Conservation (phyloP, 1,284 basidiomycete species). For the Cryptococcus sp. region DNA sequence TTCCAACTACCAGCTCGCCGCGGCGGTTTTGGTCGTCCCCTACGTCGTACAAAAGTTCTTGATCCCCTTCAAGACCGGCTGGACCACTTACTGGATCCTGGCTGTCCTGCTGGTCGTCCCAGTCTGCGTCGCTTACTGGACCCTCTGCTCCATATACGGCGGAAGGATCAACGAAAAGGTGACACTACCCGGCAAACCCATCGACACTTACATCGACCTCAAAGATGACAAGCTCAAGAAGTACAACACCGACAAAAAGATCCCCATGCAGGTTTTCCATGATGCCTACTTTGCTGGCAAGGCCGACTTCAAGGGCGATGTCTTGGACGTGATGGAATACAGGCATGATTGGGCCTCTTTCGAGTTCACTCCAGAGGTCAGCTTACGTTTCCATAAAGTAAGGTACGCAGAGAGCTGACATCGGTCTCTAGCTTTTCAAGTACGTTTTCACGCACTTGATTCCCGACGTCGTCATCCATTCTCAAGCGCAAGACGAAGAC, state of each 20-base stretch:
- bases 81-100: constrained; percentile 72
- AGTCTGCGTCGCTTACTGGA: constrained; percentile 86
- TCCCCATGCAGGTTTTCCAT: constrained; percentile 96
- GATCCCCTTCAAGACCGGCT: constrained; percentile 67
- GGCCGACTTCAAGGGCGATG: constrained; percentile 95
- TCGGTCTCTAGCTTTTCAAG: constrained; percentile 72
- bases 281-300: constrained; percentile 98
- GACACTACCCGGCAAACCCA: constrained; percentile 76
- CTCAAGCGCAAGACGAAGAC: constrained; percentile 86
- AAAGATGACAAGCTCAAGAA: constrained; percentile 79
- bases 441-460: constrained; percentile 87
- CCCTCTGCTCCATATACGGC: constrained; percentile 79
- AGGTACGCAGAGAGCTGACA: constrained; percentile 4
- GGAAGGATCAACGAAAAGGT: constrained; percentile 84
- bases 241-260: constrained; percentile 80
- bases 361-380: constrained; percentile 57
- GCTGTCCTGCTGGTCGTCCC: constrained; percentile 74
- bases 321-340: constrained; percentile 89
- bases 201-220: constrained; percentile 89
- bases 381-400: constrained; percentile 6
- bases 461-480: constrained; percentile 91
- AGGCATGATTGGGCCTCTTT: constrained; percentile 96
- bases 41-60: constrained; percentile 76
- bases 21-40: constrained; percentile 72
- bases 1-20: constrained; percentile 77